Evolutionary conservation across 257 asterid species (phyloP), one percentile per base, ranked within the genome.

Genomic region (Linaria vulgaris): DNA sequence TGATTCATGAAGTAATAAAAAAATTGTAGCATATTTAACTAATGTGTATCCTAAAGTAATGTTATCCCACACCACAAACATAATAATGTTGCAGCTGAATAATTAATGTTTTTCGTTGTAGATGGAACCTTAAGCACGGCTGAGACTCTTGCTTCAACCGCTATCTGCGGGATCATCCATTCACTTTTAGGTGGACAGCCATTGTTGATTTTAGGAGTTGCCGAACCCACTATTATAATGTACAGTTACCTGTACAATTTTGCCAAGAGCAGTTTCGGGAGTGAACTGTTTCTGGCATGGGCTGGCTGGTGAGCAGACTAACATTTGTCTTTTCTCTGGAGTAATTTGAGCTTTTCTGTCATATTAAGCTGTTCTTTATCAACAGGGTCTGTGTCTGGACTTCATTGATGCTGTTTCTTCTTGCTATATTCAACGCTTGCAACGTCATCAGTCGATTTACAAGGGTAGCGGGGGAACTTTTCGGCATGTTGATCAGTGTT

Each of bases 141-240:
- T 19, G 98, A 91, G 79, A 82, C 98, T 61, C 95, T 91, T 68
- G 77, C 78, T 67, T 91, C 98, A 34, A 91, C 98, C 3, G 94
- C 95, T 54, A 70, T 91, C 5, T 88, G 96, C 73, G 98, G 98
- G 41, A 21, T 91, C 63, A 84, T 91, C 59, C 98, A 91, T 71
- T 59, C 98, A 5, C 74, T 88, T 49, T 72, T 88, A 0, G 96
- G 98, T 37, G 98, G 98, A 62, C 96, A 91, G 54, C 98, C 98
- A 43, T 76, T 91, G 17, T 61, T 91, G 82, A 84, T 91, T 63
- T 68, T 91, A 67, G 98, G 98, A 67, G 96, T 91, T 77, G 98
- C 98, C 45, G 98, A 91, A 59, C 98, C 98, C 0, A 91, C 98
- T 27, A 86, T 91, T 65, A 91, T 91, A 45, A 91, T 91, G 98